phyloP scores from a whole-genome alignment of 2,329 filamentous ascomycete species.

The Neofusicoccum laricinum region DNA sequence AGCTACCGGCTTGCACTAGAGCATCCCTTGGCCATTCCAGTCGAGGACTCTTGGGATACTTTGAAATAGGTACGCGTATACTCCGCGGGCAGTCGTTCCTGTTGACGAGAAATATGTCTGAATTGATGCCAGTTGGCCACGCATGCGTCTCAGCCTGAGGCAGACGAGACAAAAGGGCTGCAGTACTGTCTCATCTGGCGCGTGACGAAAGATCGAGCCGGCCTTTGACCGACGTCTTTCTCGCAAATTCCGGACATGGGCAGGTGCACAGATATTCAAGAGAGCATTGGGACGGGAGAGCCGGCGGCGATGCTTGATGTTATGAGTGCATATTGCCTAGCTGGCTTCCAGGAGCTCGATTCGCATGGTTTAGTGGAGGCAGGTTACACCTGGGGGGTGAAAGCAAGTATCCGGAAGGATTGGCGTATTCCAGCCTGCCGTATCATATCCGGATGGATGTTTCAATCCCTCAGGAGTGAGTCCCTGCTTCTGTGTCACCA shows the following conservation, averaged over 20 bases:
- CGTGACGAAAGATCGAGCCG: conserved; percentile 21
- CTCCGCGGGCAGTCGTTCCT: too few relatives aligned
- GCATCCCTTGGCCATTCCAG: conserved; percentile 59
- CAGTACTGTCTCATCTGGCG: conserved; percentile 20
- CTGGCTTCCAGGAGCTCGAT: neutral
- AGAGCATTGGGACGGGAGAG: conserved; percentile 15
- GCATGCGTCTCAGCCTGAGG: conserved; percentile 18
- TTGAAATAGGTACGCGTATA: conserved; percentile 20
- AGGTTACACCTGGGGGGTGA: too few relatives aligned
- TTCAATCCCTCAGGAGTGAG: too few relatives aligned
- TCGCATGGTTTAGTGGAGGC: too few relatives aligned
- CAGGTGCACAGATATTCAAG: conserved; percentile 19
- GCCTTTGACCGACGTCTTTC: conserved; percentile 20
- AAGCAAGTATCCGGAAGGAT: too few relatives aligned
- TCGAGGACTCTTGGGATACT: conserved; percentile 49
- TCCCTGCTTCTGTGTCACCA: too few relatives aligned
- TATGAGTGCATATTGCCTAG: too few relatives aligned
- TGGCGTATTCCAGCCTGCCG: too few relatives aligned
- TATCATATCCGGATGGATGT: too few relatives aligned
- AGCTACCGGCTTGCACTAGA: conserved; percentile 62
- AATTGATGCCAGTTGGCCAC: conserved; percentile 7
- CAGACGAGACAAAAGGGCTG: conserved; percentile 19
- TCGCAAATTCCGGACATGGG: conserved; percentile 17
- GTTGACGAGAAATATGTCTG: neutral
- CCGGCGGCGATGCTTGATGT: neutral